phyloP scores from a whole-genome alignment of 2,329 filamentous ascomycete species.

The Fusarium sp. region DNA sequence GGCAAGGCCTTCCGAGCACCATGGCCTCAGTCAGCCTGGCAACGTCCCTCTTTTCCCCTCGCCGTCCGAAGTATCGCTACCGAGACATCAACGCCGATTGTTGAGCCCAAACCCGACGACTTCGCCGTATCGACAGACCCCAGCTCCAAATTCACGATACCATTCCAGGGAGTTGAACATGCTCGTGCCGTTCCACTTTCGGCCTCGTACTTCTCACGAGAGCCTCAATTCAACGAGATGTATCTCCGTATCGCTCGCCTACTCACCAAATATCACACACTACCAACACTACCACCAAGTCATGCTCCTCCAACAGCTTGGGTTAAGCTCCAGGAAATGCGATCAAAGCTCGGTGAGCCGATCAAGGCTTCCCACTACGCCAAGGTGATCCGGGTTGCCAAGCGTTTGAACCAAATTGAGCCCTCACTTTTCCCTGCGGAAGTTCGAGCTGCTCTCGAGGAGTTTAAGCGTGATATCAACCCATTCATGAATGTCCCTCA shows the following conservation, averaged over 20 bases:
- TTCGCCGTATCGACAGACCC: conserved; percentile 35
- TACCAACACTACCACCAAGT: conserved; percentile 75
- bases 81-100: conserved; percentile 31
- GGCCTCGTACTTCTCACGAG: conserved; percentile 93
- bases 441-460: conserved; percentile 71
- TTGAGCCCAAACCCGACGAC: conserved; percentile 28
- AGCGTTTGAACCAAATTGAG: conserved; percentile 86
- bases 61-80: conserved; percentile 47
- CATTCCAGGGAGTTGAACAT: conserved; percentile 55
- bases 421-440: conserved; percentile 79
- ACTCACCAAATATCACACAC: conserved; percentile 75
- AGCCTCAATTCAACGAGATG: conserved; percentile 87
- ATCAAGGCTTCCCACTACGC: conserved; percentile 83
- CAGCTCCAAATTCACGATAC: conserved; percentile 39
- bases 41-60: conserved; percentile 42
- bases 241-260: conserved; percentile 80
- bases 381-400: conserved; percentile 79
- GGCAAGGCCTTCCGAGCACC: conserved; percentile 48
- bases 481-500: conserved; percentile 73
- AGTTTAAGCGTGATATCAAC: conserved; percentile 81
- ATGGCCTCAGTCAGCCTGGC: conserved; percentile 46
- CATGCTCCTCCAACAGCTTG: conserved; percentile 82
- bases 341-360: conserved; percentile 75
- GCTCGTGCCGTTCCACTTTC: conserved; percentile 85
- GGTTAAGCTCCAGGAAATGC: conserved; percentile 83